Evolutionary conservation across 2,329 filamentous ascomycete species (phyloP), one percentile per base, ranked within the genome.

Genomic region (Sphaceloma murrayae): DNA sequence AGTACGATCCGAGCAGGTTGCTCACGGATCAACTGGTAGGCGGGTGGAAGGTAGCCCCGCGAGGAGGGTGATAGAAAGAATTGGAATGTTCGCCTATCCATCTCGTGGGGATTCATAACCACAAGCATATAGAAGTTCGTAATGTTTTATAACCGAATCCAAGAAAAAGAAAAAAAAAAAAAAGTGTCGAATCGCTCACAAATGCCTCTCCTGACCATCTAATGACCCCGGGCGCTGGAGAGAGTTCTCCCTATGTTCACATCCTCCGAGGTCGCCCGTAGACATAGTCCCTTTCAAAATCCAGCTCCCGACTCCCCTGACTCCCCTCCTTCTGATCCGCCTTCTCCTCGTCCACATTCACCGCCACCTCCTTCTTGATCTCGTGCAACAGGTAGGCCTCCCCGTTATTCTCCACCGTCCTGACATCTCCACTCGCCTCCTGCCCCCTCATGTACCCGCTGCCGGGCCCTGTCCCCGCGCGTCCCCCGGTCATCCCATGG

Each of bases 1-100:
- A 63, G 44, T 67, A 62, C 50, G 67, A 69, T 49, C 65, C 65
- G 7, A 4, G 57, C 0, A 55, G 51, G 19, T 46, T 58, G 1
- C 61, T 58, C 14, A 43, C 39, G 7, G 29, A 43, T n/a, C 39
- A 43, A 27, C 26, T 43, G 5, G 26, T 32, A 8, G 39, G 39
- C 8, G 39, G 39, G 24, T 43, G 39, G 39, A 43, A 43, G 16
- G 39, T 43, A 18, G 39, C 24, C 22, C 34, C 24, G 7, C 6
- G 4, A 27, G n/a, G n/a, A n/a, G n/a, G n/a, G n/a, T n/a, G n/a
- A n/a, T n/a, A n/a, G n/a, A n/a, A n/a, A n/a, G n/a, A n/a, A n/a
- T n/a, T n/a, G n/a, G n/a, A n/a, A n/a, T n/a, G n/a, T n/a, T n/a
- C n/a, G n/a, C n/a, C n/a, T 16, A 16, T 13, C 11, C 24, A 21